Conservation (phyloP, 2,329 filamentous ascomycete genomes). For the Fusarium mundagurra region DNA sequence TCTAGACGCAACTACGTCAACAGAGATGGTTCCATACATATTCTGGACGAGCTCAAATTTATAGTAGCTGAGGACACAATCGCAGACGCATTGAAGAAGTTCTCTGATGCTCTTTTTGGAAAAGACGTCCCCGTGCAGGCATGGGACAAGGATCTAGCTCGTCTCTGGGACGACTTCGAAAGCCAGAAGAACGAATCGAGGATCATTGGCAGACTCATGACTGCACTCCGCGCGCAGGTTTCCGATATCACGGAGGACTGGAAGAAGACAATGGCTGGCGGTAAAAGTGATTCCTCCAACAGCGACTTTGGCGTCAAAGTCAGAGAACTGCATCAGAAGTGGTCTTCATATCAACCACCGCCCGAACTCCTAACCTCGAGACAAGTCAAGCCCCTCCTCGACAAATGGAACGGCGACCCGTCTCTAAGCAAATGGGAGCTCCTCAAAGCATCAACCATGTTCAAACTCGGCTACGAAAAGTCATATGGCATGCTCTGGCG, state of each 20-base stretch:
- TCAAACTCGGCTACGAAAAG: conserved; percentile 49
- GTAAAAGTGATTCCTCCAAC: conserved; percentile 43
- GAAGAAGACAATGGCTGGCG: conserved; percentile 39
- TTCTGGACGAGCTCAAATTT: conserved; percentile 72
- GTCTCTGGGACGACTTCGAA: conserved; percentile 49
- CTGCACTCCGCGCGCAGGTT: conserved; percentile 49
- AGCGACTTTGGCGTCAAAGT: conserved; percentile 44
- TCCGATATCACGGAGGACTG: conserved; percentile 45
- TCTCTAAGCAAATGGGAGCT: conserved; percentile 56
- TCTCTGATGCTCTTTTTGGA: conserved; percentile 42
- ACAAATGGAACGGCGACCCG: conserved; percentile 34
- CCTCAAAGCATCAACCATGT: conserved; percentile 61
- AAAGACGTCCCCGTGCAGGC: conserved; percentile 31
- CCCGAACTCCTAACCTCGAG: conserved; percentile 34
- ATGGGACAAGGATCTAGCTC: conserved; percentile 52
- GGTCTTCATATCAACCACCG: conserved; percentile 54
- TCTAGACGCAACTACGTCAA: conserved; percentile 13
- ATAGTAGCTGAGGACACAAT: conserved; percentile 57
- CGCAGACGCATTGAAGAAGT: conserved; percentile 46
- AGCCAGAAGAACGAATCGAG: conserved; percentile 37
- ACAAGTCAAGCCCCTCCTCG: conserved; percentile 43
- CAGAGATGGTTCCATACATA: conserved; percentile 52
- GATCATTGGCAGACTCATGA: conserved; percentile 47
- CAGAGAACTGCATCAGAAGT: conserved; percentile 51
- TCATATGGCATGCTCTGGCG: conserved; percentile 54